Percentiles rank a stretch among this genome's conserved stretches.
Evolutionary conservation across 2,329 filamentous ascomycete genomes (phyloP).

Genomic region (Pseudogymnoascus sp.): DNA sequence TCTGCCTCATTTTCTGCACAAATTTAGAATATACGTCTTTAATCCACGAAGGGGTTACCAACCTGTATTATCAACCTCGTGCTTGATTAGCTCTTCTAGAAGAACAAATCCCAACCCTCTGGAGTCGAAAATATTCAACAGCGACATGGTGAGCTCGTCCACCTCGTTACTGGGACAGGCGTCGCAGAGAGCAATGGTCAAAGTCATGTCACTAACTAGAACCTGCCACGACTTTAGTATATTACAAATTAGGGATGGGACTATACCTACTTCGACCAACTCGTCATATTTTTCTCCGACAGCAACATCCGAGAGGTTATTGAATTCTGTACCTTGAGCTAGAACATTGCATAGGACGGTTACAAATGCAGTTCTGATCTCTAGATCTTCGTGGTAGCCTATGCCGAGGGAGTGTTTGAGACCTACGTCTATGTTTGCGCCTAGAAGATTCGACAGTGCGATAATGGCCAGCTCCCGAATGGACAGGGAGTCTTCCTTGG

Average conservation of each 20-base stretch:
- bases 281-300: constrained; percentile 63
- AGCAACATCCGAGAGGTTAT: constrained; percentile 57
- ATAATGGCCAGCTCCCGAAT: constrained; percentile 58
- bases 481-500: constrained; percentile 47
- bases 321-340: constrained; percentile 65
- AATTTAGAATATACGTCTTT: constrained; percentile 8
- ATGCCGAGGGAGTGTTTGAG: constrained; percentile 63
- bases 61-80: constrained; percentile 62
- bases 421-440: constrained; percentile 64
- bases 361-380: constrained; percentile 62
- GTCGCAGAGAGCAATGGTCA: constrained; percentile 56
- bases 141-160: constrained; percentile 59
- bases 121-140: constrained; percentile 63
- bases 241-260: background rate
- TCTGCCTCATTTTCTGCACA: constrained; percentile 56
- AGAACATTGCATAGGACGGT: constrained; percentile 64
- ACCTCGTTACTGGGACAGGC: constrained; percentile 61
- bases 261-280: constrained; percentile 45
- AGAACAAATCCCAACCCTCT: constrained; percentile 55
- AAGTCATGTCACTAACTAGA: constrained; percentile 53
- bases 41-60: constrained; percentile 17
- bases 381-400: constrained; percentile 62
- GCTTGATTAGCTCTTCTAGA: constrained; percentile 58
- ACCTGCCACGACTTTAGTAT: constrained; percentile 34
- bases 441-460: constrained; percentile 61